Evolutionary conservation across 1,284 basidiomycete species (phyloP).

Genomic region (Austroboletus novae-zelandiae): DNA sequence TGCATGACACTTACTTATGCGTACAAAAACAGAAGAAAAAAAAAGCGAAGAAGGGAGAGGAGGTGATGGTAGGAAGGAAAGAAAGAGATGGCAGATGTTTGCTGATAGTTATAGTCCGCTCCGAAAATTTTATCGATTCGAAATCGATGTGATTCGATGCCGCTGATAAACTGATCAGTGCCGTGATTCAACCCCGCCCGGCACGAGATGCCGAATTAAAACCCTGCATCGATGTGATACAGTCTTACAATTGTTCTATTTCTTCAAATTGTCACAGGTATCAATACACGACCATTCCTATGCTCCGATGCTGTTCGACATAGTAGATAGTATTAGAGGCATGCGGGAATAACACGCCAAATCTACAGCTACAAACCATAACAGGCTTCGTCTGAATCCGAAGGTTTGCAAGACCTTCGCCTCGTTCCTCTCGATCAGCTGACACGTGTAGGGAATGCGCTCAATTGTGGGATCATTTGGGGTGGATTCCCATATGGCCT

Average conservation of each 20-base stretch:
- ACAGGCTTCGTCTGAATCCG: not conserved
- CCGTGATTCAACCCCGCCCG: constrained; percentile 30
- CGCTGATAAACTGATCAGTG: constrained; percentile 40
- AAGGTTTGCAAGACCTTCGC: constrained; percentile 19
- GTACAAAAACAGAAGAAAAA: constrained; percentile 34
- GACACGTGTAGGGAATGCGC: constrained; percentile 31
- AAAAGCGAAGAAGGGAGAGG: constrained; percentile 41
- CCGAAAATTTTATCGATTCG: constrained; percentile 55
- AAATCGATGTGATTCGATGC: constrained; percentile 50
- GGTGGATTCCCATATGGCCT: constrained; percentile 29
- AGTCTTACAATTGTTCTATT: not conserved
- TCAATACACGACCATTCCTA: constrained; percentile 12
- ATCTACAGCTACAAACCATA: constrained; percentile 12
- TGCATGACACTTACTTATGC: constrained; percentile 44
- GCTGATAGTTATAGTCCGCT: constrained; percentile 52
- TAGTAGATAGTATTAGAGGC: not conserved
- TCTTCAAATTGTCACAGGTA: not conserved
- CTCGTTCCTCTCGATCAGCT: constrained; percentile 19
- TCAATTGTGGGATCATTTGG: constrained; percentile 27
- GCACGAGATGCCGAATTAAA: constrained; percentile 16
- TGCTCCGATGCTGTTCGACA: too few species aligned
- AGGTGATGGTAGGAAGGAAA: constrained; percentile 52
- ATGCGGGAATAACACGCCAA: constrained; percentile 6
- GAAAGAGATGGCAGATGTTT: constrained; percentile 44
- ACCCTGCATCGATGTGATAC: constrained; percentile 1